A percentile compares a stretch with the other conserved stretches of the same genome.
phyloP scores from a whole-genome alignment of 768 basidiomycete species.

The Russula compacta region DNA sequence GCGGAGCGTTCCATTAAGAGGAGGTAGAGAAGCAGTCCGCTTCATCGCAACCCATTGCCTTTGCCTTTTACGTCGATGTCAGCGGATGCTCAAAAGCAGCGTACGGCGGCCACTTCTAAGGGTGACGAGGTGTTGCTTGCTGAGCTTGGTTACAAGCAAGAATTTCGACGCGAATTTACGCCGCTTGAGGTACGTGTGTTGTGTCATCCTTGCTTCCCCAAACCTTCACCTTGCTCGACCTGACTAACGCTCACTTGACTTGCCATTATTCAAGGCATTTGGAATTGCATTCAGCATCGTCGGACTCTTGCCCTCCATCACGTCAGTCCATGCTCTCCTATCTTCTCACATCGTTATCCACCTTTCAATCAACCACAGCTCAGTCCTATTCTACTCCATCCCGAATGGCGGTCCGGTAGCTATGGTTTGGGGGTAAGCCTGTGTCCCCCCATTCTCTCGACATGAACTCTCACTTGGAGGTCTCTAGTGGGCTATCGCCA shows the following conservation, averaged over 20 bases:
- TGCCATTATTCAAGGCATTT: slow-evolving; percentile 41
- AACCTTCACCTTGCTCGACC: neutral
- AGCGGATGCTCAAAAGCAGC: neutral
- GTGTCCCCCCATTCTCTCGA: neutral
- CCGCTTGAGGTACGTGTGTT: slow-evolving; percentile 23
- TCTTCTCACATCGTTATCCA: neutral
- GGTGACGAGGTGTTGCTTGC: slow-evolving; percentile 28
- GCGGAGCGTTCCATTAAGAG: neutral
- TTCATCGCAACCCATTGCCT: neutral
- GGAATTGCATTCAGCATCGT: slow-evolving; percentile 65
- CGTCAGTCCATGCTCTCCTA: slow-evolving; percentile 29
- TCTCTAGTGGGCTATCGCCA: slow-evolving; percentile 53
- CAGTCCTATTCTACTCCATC: slow-evolving; percentile 43
- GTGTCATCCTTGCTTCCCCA: neutral
- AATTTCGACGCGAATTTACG: slow-evolving; percentile 33
- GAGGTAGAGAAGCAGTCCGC: neutral
- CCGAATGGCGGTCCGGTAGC: slow-evolving; percentile 62
- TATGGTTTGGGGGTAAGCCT: slow-evolving; percentile 60
- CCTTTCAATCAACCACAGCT: slow-evolving; percentile 25
- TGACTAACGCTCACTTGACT: neutral
- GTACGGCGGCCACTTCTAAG: neutral
- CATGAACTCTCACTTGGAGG: neutral
- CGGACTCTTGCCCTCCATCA: slow-evolving; percentile 57
- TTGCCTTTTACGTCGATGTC: neutral
- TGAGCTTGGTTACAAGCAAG: slow-evolving; percentile 34